Evolutionary conservation across 345 rosid genomes (phyloP), one percentile per base, ranked within the genome.

Genomic region (Acer saccharum): DNA sequence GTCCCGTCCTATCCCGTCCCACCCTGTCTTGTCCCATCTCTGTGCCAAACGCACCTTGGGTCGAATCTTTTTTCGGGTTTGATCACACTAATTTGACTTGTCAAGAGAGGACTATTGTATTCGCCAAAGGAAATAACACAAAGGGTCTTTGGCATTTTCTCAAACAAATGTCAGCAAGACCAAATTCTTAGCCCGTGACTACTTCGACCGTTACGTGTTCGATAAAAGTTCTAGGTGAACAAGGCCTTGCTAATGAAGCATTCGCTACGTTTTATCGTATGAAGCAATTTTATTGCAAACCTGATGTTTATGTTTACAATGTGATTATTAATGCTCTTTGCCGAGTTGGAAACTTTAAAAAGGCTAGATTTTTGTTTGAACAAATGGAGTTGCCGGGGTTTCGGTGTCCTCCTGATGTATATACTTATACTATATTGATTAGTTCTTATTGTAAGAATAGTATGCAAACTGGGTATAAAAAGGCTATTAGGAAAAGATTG

Each of bases 191-290:
- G 63, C 79, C 87, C 21, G 87, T 93, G 3, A 84, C 86, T 0
- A 80, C 84, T 54, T 25, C 77, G 73, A 82, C 93, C 9, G 41
- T 93, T 64, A 95, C 95, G 72, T 89, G 97, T 89, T 95, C 93
- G 97, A 91, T 95, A 69, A 95, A 95, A 90, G 94, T 91, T 76
- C 88, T 93, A 78, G 98, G 90, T 77, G 95, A 95, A 77, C 95
- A 95, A 86, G 98, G 98, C 27, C 81, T 90, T 55, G 94, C 88
- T 17, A 85, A 88, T 27, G 94, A 93, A 78, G 93, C 95, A 12
- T 78, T 92, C 77, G 79, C 87, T 74, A 79, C 81, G 0, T 91
- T 95, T 75, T 90, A 90, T 54, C 76, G 97, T 82, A 92, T 93
- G 92, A 95, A 90, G 81, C 90, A 89, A 73, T 88, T 84, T 54